A percentile compares a stretch with the other conserved stretches of the same genome.
These are phyloP conservation scores for Sporisorium sorghi DNA, from an alignment of 1,284 basidiomycete genomes.

Conservation along the genomic window DNA sequence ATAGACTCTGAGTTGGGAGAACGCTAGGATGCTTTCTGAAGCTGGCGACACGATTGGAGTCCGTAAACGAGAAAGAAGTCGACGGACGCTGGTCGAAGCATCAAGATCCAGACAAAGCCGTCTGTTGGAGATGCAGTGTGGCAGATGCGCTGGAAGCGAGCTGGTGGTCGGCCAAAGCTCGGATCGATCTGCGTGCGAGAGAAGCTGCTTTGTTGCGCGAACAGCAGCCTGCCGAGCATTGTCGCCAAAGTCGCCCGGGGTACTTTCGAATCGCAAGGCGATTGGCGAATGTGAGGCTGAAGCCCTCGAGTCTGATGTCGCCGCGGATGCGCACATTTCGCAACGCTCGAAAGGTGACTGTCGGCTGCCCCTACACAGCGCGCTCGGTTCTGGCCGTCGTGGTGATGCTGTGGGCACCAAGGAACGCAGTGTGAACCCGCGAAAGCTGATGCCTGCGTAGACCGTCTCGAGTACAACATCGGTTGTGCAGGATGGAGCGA, in stretches of 20 bases:
- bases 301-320: neutral
- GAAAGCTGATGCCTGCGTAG: too few relatives aligned
- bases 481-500: neutral
- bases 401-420: neutral
- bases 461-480: too few relatives aligned
- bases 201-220: neutral
- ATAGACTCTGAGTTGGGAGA: conserved; percentile 13
- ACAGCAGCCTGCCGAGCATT: neutral
- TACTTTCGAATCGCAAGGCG: neutral
- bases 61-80: neutral
- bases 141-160: neutral
- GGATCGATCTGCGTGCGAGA: neutral
- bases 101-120: neutral
- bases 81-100: neutral
- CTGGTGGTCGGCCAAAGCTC: neutral
- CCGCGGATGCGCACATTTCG: neutral
- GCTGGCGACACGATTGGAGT: too few relatives aligned
- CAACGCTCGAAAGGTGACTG: neutral
- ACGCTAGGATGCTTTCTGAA: neutral
- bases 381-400: neutral
- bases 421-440: neutral
- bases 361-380: neutral
- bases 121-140: neutral
- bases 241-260: neutral
- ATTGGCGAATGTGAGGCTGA: neutral